Base-by-base conservation (phyloP, 257 asterid species). In the Misopates orontium region DNA sequence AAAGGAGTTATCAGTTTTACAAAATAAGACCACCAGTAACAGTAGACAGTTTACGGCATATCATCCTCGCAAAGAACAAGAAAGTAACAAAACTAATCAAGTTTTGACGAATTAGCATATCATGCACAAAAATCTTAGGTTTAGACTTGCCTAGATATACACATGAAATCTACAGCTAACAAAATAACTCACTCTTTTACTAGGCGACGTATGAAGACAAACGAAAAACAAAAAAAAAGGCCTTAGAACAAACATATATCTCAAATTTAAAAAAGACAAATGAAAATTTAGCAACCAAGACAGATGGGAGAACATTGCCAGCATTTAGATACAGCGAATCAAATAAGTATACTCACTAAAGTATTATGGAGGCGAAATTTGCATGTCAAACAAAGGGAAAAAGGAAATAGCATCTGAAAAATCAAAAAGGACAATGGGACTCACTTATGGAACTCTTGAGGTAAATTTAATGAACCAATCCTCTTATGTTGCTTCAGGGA, bases 401-500 rank as follows among this genome's bases (percentile, higher is more conserved):
- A 31, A 39, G 62, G 64, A 45, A 9, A 2, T 50, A 32, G 21
- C 32, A 51, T 17, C 21, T 53, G 25, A 53, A 49, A n/a, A 32
- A 60, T 31, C n/a, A 18, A 21, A 69, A 56, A n/a, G 70, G 49
- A 25, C 42, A n/a, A 70, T 36, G 17, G 10, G 54, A 79, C 96
- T 83, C 73, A 89, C 98, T 84, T 75, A 45, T 77, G 95, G 71
- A 76, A 78, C 75, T 86, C 91, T 51, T 70, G 72, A 54, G 90
- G 87, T 76, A 93, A 73, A 73, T 82, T 73, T 70, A 84, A 82
- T 47, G 78, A 74, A 51, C 96, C 91, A 72, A 64, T 69, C 68
- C 68, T 82, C 79, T 84, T 93, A 63, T 80, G 95, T 62, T 87
- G 91, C 60, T 75, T 90, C 69, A 76, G 48, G 57, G 97, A 87